Conservation (phyloP, 139 green algal genomes). For the Pleodorina starrii region DNA sequence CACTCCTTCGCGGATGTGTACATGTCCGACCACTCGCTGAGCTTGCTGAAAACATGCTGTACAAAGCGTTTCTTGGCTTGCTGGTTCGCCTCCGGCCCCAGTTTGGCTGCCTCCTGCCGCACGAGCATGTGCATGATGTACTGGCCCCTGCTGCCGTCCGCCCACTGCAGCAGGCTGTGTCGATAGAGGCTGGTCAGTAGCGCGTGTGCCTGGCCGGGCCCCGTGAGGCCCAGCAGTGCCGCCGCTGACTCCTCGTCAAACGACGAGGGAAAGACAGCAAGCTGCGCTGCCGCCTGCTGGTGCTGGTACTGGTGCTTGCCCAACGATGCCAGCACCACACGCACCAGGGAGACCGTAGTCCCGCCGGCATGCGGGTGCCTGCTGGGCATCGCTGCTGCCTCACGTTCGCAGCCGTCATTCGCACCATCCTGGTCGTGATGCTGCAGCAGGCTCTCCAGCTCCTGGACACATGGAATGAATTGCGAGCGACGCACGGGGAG, state of each 20-base stretch:
- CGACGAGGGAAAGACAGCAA: conserved; percentile 23
- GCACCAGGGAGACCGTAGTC: no score
- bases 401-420: no score
- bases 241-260: conserved; percentile 9
- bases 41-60: background rate
- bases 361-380: no score
- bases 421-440: no score
- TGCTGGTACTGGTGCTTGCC: no score
- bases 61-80: no score
- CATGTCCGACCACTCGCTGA: background rate
- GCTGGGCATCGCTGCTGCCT: no score
- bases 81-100: no score
- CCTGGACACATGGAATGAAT: no score
- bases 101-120: no score
- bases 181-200: background rate
- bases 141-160: background rate
- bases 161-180: background rate
- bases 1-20: background rate
- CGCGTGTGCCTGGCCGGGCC: background rate
- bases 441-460: no score
- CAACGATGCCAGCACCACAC: background rate
- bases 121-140: background rate
- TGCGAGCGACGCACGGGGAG: no score
- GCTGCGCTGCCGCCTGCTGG: background rate
- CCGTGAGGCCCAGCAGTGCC: background rate